Conservation (phyloP, 306 rosid species). For the Trifolium pratense region DNA sequence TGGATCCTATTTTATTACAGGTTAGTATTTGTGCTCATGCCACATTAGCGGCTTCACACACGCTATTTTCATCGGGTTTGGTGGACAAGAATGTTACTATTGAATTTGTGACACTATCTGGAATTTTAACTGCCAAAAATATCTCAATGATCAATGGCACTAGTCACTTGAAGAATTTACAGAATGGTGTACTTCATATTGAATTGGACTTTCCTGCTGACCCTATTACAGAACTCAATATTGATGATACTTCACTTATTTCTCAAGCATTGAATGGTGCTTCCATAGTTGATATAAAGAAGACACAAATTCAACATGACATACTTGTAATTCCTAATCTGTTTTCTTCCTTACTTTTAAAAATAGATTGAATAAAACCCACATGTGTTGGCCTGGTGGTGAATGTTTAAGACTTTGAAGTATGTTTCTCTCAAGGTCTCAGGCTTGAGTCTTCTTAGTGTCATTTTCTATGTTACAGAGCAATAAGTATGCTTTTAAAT, state of each 20-base stretch:
- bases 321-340: slow-evolving; percentile 56
- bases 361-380: not conserved
- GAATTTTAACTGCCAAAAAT: slow-evolving; percentile 55
- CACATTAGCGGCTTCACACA: slow-evolving; percentile 67
- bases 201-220: slow-evolving; percentile 61
- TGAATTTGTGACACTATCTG: slow-evolving; percentile 64
- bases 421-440: no score
- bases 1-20: slow-evolving; percentile 37
- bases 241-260: slow-evolving; percentile 46
- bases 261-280: slow-evolving; percentile 57
- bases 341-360: no score
- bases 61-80: slow-evolving; percentile 52
- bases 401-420: no score
- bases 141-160: not conserved
- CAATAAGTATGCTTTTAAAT: no score
- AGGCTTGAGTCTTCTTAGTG: accelerated
- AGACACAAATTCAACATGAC: slow-evolving; percentile 41
- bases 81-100: slow-evolving; percentile 46
- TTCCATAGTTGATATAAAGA: slow-evolving; percentile 54
- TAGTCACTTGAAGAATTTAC: slow-evolving; percentile 1
- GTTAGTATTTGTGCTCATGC: slow-evolving; percentile 75
- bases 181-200: slow-evolving; percentile 42
- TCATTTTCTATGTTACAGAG: no score
- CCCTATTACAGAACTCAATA: slow-evolving; percentile 44
- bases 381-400: no score